A percentile compares a stretch with the other conserved stretches of the same genome.
phyloP scores from a whole-genome alignment of 495 filamentous ascomycete species.

The Daldinia childiae region DNA sequence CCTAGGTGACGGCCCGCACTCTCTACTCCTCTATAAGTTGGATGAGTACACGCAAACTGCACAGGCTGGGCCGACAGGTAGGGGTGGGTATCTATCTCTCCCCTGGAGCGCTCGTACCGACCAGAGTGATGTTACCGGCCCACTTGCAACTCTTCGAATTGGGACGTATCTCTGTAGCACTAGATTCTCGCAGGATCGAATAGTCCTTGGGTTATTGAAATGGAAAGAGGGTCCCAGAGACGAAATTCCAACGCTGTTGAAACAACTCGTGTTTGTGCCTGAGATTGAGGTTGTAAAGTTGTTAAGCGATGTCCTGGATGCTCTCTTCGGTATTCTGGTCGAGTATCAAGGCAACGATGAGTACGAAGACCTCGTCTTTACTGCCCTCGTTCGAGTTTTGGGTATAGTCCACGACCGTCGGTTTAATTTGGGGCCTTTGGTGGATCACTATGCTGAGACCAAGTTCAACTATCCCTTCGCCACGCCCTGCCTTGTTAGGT shows the following conservation, averaged over 20 bases:
- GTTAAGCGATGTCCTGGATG: conserved; percentile 87
- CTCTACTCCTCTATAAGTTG: conserved; percentile 83
- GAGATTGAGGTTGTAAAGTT: conserved; percentile 98
- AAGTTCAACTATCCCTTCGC: conserved; percentile 95
- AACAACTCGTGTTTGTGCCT: conserved; percentile 88
- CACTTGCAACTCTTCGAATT: conserved; percentile 76
- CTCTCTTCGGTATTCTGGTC: conserved; percentile 88
- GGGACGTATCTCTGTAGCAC: conserved; percentile 96
- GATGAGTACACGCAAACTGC: conserved; percentile 79
- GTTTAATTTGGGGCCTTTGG: conserved; percentile 88
- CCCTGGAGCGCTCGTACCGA: conserved; percentile 77
- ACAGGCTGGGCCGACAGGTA: conserved; percentile 63
- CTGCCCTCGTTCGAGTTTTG: conserved; percentile 85
- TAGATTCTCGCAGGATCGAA: conserved; percentile 91
- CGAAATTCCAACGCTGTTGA: conserved; percentile 76
- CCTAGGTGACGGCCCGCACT: conserved; percentile 84
- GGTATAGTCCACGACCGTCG: conserved; percentile 94
- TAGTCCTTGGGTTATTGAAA: conserved; percentile 81
- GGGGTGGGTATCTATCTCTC: conserved; percentile 83
- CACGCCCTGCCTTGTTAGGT: conserved; percentile 88
- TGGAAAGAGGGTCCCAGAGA: conserved; percentile 81
- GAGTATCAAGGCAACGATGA: conserved; percentile 90
- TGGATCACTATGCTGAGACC: conserved; percentile 89
- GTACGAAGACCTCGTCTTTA: conserved; percentile 92
- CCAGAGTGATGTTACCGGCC: conserved; percentile 78